Evolutionary conservation across 352 stramenopile species (phyloP), one percentile per base, ranked within the genome.

Genomic region (Globisporangium irregulare): DNA sequence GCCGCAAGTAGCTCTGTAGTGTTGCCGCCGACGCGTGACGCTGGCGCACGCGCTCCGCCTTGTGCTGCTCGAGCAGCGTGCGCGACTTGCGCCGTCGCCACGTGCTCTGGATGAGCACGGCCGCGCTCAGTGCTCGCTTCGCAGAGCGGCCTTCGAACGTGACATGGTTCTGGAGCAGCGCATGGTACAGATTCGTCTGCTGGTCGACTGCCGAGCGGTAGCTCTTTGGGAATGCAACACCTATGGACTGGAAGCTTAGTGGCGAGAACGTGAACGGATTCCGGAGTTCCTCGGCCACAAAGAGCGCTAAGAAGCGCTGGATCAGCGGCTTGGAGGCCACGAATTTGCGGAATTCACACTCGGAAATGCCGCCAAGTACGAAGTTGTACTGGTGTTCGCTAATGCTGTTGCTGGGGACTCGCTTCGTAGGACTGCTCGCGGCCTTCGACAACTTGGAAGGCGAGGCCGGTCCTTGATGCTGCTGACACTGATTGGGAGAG

Each of bases 101-200:
- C 29, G 80, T 86, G 4, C 80, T 81, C 67, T 93, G 86, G 62
- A 93, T 86, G 53, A 92, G 48, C 25, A 83, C 57, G 1, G 71
- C 78, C 1, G 83, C 80, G 38, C 74, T 86, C 15, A 74, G 46
- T 1, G 69, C 62, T 4, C 82, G 77, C 10, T 62, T 66, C 20
- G 77, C 66, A 5, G 59, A 15, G 1, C 83, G 80, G 0, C 80
- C 82, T 14, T 92, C 81, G 34, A 85, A 78, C 9, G 75, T 86
- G 48, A 88, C 82, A 60, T 85, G 78, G 41, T 75, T 69, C 54
- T 73, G 24, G 22, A 93, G 53, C 1, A 89, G 55, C 3, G 57
- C 61, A 27, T 85, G 77, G 61, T 91, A 93, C 54, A 81, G 18
- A 14, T 67, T 36, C 1, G 64, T 69, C 61, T 93, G 86, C 5